A percentile compares a stretch with the other conserved stretches of the same genome.
Conservation (phyloP, 306 rosid species). For the Acacia acuminata region DNA sequence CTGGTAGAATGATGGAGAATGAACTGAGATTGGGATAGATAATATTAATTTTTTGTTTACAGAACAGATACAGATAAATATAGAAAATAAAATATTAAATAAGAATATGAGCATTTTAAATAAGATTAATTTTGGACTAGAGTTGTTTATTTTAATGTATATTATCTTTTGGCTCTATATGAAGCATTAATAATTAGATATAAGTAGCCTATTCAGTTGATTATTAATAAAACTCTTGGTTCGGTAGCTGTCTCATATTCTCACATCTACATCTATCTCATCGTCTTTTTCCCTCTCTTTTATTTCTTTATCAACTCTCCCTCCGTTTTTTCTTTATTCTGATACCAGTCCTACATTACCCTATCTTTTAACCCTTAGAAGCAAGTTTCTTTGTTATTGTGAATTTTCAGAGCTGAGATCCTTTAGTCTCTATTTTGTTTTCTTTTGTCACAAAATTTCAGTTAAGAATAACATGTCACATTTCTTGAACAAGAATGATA, state of each 20-base stretch:
- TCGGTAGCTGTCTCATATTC: background rate
- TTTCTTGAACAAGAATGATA: background rate
- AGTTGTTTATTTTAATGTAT: background rate
- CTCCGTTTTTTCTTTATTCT: background rate
- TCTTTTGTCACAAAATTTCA: constrained; percentile 1
- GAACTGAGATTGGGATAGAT: background rate
- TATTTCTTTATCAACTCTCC: background rate
- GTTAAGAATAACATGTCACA: background rate
- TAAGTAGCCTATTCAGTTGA: background rate
- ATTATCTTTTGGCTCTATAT: background rate
- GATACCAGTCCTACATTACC: background rate
- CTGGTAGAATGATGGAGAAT: background rate
- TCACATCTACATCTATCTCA: background rate
- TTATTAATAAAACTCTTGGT: background rate
- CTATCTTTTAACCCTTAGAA: constrained; percentile 5
- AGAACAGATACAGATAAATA: background rate
- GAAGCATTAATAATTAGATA: background rate
- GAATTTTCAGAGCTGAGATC: background rate
- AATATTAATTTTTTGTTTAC: background rate
- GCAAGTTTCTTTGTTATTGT: constrained; percentile 18
- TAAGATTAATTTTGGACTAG: background rate
- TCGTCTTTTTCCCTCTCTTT: background rate
- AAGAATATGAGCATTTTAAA: background rate
- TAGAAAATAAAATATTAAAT: too few species aligned
- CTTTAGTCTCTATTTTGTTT: constrained; percentile 1